These are phyloP conservation scores for Phlyctochytrium bullatum DNA, from an alignment of 192 early-diverging fungal species.

Conservation along the genomic window DNA sequence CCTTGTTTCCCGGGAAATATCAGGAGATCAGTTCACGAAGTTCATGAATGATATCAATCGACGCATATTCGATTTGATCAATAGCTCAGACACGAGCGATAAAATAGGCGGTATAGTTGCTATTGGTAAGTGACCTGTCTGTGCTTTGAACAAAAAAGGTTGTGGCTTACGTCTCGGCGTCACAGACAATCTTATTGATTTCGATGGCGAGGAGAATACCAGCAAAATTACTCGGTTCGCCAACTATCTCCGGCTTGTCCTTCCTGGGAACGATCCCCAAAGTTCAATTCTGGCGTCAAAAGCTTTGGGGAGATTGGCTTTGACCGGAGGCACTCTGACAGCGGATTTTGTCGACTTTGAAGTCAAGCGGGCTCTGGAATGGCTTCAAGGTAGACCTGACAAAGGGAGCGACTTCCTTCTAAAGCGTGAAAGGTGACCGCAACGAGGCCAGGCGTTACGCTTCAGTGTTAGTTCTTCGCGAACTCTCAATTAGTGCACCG, in stretches of 20 bases:
- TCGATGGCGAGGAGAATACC: conserved; percentile 76
- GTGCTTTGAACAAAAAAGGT: not conserved
- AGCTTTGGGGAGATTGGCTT: conserved; percentile 71
- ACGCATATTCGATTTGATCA: conserved; percentile 76
- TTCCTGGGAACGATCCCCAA: conserved; percentile 70
- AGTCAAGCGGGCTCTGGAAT: conserved; percentile 79
- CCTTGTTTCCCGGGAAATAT: conserved; percentile 61
- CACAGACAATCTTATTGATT: conserved; percentile 76
- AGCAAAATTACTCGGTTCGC: conserved; percentile 74
- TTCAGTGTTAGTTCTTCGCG: conserved; percentile 73
- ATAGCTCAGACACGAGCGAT: conserved; percentile 69
- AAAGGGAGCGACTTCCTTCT: not conserved
- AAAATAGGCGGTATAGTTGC: conserved; percentile 79
- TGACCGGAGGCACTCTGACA: conserved; percentile 62
- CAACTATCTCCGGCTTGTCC: conserved; percentile 75
- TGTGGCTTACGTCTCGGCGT: not conserved
- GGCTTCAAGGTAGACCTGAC: conserved; percentile 67
- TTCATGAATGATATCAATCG: conserved; percentile 79
- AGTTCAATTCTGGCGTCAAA: conserved; percentile 72
- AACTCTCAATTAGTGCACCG: conserved; percentile 73
- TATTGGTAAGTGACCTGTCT: conserved; percentile 55
- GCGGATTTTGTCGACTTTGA: conserved; percentile 83
- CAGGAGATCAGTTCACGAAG: conserved; percentile 67
- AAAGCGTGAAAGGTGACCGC: conserved; percentile 56
- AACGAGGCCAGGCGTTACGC: conserved; percentile 76